Percentiles rank a stretch among this genome's conserved stretches.
Conservation (phyloP, 192 early-diverging fungal species). For the Linnemannia exigua region DNA sequence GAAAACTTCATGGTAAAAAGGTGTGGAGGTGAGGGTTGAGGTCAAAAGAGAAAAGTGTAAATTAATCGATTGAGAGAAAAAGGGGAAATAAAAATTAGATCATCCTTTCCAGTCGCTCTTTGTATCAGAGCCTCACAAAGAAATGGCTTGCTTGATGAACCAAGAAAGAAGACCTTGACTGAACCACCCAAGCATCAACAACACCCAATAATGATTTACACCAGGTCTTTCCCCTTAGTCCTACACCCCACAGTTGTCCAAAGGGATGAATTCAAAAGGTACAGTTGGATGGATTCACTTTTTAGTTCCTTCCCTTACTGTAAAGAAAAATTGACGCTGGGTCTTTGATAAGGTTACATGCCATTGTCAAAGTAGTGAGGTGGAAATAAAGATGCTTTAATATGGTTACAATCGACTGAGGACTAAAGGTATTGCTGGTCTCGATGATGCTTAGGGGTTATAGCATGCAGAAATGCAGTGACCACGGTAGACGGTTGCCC, state of each 20-base stretch:
- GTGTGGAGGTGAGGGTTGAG: not conserved
- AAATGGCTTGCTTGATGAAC: not conserved
- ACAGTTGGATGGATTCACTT: not conserved
- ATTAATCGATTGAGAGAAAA: not conserved
- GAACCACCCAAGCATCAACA: not conserved
- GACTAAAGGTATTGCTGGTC: not conserved
- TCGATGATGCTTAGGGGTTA: not conserved
- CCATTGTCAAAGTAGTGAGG: not conserved
- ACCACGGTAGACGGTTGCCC: conserved; percentile 2
- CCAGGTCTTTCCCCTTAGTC: not conserved
- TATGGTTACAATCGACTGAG: conserved; percentile 9
- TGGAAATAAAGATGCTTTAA: not conserved
- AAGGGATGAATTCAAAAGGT: conserved; percentile 3
- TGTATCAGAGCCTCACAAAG: not conserved
- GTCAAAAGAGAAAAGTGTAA: conserved; percentile 1
- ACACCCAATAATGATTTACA: not conserved
- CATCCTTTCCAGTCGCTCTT: not conserved
- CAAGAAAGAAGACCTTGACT: too few relatives aligned
- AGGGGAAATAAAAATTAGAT: not conserved
- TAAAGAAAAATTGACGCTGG: not conserved
- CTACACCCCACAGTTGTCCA: not conserved
- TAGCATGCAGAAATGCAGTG: conserved; percentile 3
- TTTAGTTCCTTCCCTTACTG: not conserved
- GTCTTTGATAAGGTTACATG: not conserved
- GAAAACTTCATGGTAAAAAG: not conserved